Conservation (phyloP, 1,284 basidiomycete species). For the Ustilago loliicola region DNA sequence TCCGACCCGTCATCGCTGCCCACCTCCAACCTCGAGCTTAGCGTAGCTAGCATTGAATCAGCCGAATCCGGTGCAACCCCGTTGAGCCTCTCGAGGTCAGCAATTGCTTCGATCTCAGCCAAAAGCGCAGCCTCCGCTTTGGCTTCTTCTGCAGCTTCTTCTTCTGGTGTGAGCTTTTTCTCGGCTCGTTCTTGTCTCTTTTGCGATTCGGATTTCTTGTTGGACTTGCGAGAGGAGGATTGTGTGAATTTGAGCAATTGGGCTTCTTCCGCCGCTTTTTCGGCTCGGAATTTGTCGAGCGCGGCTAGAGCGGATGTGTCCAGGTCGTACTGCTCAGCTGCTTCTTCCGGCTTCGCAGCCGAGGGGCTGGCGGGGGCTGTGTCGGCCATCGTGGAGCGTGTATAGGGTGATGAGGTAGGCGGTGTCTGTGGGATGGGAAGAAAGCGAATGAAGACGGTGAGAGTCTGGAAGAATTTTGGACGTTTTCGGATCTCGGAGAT, state of each 20-base stretch:
- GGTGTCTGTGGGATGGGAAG: not conserved
- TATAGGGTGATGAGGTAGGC: not conserved
- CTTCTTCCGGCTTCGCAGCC: not conserved
- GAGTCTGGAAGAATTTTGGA: slow-evolving; percentile 8
- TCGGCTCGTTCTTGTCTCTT: not conserved
- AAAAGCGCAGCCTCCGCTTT: slow-evolving; percentile 59
- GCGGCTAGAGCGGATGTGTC: slow-evolving; percentile 66
- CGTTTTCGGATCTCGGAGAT: slow-evolving; percentile 17
- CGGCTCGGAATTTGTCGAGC: slow-evolving; percentile 61
- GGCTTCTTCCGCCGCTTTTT: slow-evolving; percentile 61
- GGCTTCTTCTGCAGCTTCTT: slow-evolving; percentile 24
- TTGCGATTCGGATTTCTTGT: slow-evolving; percentile 13
- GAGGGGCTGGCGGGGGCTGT: not conserved
- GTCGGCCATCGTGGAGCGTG: not conserved
- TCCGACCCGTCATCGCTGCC: slow-evolving; percentile 5
- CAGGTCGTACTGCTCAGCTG: slow-evolving; percentile 34
- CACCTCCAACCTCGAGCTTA: slow-evolving; percentile 20
- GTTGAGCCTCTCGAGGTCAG: slow-evolving; percentile 49
- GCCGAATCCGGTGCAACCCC: slow-evolving; percentile 44
- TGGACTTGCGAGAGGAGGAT: slow-evolving; percentile 24
- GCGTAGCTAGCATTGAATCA: slow-evolving; percentile 37
- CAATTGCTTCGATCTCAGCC: slow-evolving; percentile 56
- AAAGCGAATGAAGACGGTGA: not conserved
- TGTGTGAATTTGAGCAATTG: slow-evolving; percentile 48
- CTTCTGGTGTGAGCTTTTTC: slow-evolving; percentile 31